Evolutionary conservation across 345 rosid genomes (phyloP), one percentile per base, ranked within the genome.

Genomic region (Acer campestre): DNA sequence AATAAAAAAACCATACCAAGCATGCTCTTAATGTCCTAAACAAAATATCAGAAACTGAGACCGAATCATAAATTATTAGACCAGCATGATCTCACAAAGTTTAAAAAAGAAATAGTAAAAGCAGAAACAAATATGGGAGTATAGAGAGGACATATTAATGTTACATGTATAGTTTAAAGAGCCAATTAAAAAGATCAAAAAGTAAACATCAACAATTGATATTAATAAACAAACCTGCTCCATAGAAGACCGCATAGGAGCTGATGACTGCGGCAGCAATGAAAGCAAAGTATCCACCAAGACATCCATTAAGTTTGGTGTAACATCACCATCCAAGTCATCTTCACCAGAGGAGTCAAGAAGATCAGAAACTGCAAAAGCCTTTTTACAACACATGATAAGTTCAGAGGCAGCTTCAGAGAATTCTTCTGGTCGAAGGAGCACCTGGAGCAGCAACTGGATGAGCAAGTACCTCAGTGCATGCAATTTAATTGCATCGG

Each of bases 211-310:
- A 27, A 49, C 14, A 67, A 29, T 59, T 56, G 23, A 42, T 58
- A 46, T 31, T 18, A 65, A 68, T 20, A 38, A 59, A 79, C 84
- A 67, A 27, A 97, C 98, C 94, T 94, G 95, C 84, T 97, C 98
- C 73, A 92, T 88, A 67, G 93, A 91, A 84, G 93, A 87, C 70
- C 97, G 92, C 87, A 93, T 74, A 81, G 98, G 91, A 77, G 96
- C 94, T 38, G 99, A 88, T 81, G 99, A 88, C 81, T 97, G 93
- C 10, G 99, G 97, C 69, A 91, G 84, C 87, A 97, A 82, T 53
- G 97, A 91, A 74, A 97, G 97, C 79, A 94, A 78, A 31, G 98
- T 89, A 79, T 97, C 98, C 55, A 91, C 89, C 53, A 97, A 89
- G 71, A 97, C 96, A 82, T 97, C 98, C 91, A 97, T 90, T 78